These are phyloP conservation scores for Colletotrichum sp. DNA, from an alignment of 2,329 filamentous ascomycete species.

Conservation along the genomic window DNA sequence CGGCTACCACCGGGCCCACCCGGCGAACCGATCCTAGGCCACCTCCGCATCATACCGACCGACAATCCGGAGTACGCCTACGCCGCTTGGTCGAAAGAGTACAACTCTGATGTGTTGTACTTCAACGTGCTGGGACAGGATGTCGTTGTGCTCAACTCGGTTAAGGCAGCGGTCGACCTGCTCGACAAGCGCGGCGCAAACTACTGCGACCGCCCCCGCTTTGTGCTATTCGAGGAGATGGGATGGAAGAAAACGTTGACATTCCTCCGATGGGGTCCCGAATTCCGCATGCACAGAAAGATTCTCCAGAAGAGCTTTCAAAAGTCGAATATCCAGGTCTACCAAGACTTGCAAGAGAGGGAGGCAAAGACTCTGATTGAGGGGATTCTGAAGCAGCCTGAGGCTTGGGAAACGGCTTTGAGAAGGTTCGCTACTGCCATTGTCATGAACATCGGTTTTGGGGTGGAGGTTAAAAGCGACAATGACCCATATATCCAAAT, in stretches of 20 bases:
- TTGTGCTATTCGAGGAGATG: slow-evolving; percentile 46
- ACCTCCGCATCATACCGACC: slow-evolving; percentile 44
- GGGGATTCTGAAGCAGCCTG: slow-evolving; percentile 34
- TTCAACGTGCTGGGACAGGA: slow-evolving; percentile 34
- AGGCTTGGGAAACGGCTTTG: slow-evolving; percentile 40
- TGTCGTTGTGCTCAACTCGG: slow-evolving; percentile 47
- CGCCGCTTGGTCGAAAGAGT: slow-evolving; percentile 40
- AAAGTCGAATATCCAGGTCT: slow-evolving; percentile 36
- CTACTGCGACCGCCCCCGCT: slow-evolving; percentile 48
- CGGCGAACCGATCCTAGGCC: slow-evolving; percentile 46
- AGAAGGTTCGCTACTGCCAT: slow-evolving; percentile 44
- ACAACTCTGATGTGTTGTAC: slow-evolving; percentile 51
- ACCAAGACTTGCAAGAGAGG: slow-evolving; percentile 30
- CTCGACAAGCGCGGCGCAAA: slow-evolving; percentile 49
- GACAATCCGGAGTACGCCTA: slow-evolving; percentile 35
- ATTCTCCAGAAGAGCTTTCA: slow-evolving; percentile 48
- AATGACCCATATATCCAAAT: slow-evolving; percentile 37
- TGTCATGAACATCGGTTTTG: slow-evolving; percentile 48
- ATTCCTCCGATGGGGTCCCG: slow-evolving; percentile 45
- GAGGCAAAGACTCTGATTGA: slow-evolving; percentile 25
- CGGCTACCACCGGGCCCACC: slow-evolving; percentile 37
- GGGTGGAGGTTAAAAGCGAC: slow-evolving; percentile 40
- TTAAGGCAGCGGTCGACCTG: slow-evolving; percentile 44
- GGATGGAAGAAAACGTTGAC: slow-evolving; percentile 51
- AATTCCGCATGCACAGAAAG: slow-evolving; percentile 47